Percentiles rank a stretch among this genome's conserved stretches.
Evolutionary conservation across 2,329 filamentous ascomycete genomes (phyloP).

Genomic region (Scedosporium boydii): DNA sequence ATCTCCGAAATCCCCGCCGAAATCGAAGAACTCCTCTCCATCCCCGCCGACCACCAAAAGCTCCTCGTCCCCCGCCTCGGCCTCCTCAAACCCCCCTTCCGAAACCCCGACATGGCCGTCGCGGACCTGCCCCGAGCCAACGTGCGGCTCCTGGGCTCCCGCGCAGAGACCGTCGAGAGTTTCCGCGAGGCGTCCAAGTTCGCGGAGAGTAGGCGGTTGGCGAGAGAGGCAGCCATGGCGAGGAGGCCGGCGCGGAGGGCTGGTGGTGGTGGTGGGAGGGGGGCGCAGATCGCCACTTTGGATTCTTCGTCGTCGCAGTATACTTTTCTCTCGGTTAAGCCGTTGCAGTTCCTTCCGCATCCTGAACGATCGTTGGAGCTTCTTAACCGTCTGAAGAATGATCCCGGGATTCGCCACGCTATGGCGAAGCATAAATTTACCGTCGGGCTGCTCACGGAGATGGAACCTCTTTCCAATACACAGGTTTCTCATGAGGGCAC

Average conservation of each 20-base stretch:
- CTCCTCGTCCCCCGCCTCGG: conserved; percentile 42
- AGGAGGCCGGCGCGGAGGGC: conserved; percentile 15
- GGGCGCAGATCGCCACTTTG: background rate
- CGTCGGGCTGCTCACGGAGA: conserved; percentile 83
- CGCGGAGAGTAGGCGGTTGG: conserved; percentile 7
- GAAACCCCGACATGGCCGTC: conserved; percentile 18
- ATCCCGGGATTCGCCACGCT: conserved; percentile 72
- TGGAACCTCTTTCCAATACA: conserved; percentile 83
- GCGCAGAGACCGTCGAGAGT: background rate
- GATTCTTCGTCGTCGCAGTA: conserved; percentile 36
- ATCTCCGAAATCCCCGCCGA: conserved; percentile 49
- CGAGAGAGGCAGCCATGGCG: conserved; percentile 12
- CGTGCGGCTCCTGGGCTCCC: conserved; percentile 6
- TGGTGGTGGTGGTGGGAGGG: background rate
- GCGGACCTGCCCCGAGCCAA: conserved; percentile 11
- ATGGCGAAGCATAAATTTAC: conserved; percentile 82
- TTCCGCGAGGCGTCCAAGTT: conserved; percentile 2
- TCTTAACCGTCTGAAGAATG: conserved; percentile 65
- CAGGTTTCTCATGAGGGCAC: conserved; percentile 56
- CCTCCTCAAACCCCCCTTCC: conserved; percentile 8
- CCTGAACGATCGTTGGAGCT: conserved; percentile 62
- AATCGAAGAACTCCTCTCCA: conserved; percentile 45
- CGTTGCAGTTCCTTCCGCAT: conserved; percentile 68
- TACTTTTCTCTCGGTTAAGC: conserved; percentile 70
- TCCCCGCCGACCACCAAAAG: conserved; percentile 58